phyloP scores from a whole-genome alignment of 2,329 filamentous ascomycete species.

The Penicillium freii region DNA sequence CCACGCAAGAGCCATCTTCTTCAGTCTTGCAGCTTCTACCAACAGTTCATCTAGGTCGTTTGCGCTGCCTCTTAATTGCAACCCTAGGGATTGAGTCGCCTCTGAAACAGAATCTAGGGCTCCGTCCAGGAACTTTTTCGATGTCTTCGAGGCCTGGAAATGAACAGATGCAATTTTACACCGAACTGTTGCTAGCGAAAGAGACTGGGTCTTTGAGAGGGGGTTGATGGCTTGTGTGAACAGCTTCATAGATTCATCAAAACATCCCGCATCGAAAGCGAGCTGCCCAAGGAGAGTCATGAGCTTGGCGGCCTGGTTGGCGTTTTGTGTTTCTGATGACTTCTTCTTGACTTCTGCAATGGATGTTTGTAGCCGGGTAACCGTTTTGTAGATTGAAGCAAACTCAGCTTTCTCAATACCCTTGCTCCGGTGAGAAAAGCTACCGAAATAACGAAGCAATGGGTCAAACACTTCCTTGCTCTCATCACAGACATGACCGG shows the following conservation, averaged over 20 bases:
- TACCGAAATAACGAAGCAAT: conserved; percentile 41
- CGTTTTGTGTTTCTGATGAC: conserved; percentile 22
- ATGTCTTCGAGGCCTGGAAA: conserved; percentile 33
- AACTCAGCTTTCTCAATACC: conserved; percentile 40
- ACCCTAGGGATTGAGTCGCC: conserved; percentile 35
- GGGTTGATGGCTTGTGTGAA: conserved; percentile 34
- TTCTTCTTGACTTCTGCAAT: conserved; percentile 31
- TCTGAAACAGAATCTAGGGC: conserved; percentile 31
- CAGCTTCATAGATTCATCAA: conserved; percentile 40
- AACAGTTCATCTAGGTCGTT: conserved; percentile 46
- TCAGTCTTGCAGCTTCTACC: conserved; percentile 43
- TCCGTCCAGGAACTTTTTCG: conserved; percentile 20
- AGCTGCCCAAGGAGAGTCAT: conserved; percentile 40
- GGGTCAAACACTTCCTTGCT: conserved; percentile 46
- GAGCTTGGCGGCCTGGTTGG: conserved; percentile 33
- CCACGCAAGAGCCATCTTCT: conserved; percentile 42
- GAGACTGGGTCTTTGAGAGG: conserved; percentile 32
- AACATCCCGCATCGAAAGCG: conserved; percentile 41
- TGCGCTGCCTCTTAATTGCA: conserved; percentile 40
- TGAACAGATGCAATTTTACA: conserved; percentile 42
- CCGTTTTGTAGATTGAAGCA: conserved; percentile 35
- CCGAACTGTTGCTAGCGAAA: conserved; percentile 37
- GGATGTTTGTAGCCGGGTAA: conserved; percentile 36
- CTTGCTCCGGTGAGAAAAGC: conserved; percentile 36
- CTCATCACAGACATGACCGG: conserved; percentile 43